Evolutionary conservation across 2,329 filamentous ascomycete species (phyloP).

Genomic region (Cordyceps farinosa): DNA sequence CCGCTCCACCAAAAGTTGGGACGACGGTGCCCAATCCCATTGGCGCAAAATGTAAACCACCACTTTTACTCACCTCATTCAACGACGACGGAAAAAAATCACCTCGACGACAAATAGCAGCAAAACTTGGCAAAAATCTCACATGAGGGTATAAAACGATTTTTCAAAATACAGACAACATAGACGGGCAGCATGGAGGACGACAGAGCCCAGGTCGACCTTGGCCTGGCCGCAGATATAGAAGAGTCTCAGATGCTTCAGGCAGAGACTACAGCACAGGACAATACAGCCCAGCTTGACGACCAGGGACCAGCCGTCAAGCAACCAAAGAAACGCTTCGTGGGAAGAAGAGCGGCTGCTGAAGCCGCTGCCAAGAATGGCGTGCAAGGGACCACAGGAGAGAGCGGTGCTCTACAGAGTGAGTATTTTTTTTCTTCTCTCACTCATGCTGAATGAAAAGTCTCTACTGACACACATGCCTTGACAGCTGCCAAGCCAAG

Average conservation of each 20-base stretch:
- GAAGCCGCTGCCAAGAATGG: slow-evolving; percentile 48
- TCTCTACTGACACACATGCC: neutral
- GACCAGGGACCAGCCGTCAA: slow-evolving; percentile 47
- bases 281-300: slow-evolving; percentile 25
- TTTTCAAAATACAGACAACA: neutral
- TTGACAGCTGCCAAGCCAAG: slow-evolving; percentile 64
- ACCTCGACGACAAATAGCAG: neutral
- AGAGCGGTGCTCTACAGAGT: slow-evolving; percentile 47
- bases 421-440: slow-evolving; percentile 22
- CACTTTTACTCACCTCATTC: slow-evolving; percentile 10
- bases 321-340: slow-evolving; percentile 88
- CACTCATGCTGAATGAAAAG: neutral
- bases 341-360: slow-evolving; percentile 73
- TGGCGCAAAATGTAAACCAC: slow-evolving; percentile 18
- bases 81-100: slow-evolving; percentile 1
- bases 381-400: slow-evolving; percentile 24
- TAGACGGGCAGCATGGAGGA: slow-evolving; percentile 60
- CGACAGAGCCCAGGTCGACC: slow-evolving; percentile 65
- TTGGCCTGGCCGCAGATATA: slow-evolving; percentile 66
- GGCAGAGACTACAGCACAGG: slow-evolving; percentile 29
- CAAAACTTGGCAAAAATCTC: neutral
- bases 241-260: slow-evolving; percentile 45
- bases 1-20: slow-evolving; percentile 12
- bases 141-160: neutral
- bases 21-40: slow-evolving; percentile 13